Evolutionary conservation across 257 asterid species (phyloP).

Genomic region (Gardenia jasminoides): DNA sequence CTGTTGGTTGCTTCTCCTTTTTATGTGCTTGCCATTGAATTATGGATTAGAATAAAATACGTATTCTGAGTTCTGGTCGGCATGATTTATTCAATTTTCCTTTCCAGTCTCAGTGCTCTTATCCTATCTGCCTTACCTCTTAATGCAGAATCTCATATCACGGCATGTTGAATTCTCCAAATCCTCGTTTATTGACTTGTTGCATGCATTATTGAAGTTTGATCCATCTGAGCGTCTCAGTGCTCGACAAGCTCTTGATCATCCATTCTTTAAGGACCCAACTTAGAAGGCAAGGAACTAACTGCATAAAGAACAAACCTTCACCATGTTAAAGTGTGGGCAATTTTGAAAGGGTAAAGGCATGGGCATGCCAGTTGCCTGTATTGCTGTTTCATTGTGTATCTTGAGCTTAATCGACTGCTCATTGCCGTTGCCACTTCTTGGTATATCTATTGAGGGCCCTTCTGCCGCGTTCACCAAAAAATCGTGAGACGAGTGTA

Average conservation of each 20-base stretch:
- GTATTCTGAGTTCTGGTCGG: background rate
- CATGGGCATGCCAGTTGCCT: background rate
- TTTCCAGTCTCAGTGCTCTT: background rate
- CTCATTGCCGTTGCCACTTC: background rate
- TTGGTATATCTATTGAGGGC: background rate
- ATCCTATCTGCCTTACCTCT: background rate
- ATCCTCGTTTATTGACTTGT: conserved; percentile 47
- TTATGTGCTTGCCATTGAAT: background rate
- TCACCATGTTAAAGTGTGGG: background rate
- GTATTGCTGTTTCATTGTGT: background rate
- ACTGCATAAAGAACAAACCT: background rate
- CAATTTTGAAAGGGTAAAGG: background rate
- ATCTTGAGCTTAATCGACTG: background rate
- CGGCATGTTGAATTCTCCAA: conserved; percentile 39
- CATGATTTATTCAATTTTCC: background rate
- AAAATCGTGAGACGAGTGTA: background rate
- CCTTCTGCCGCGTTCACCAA: no score
- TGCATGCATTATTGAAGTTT: conserved; percentile 56
- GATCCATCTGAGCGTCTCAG: conserved; percentile 67
- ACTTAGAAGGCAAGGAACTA: conserved; percentile 14
- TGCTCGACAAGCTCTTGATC: conserved; percentile 62
- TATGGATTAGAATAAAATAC: background rate
- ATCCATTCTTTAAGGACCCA: conserved; percentile 59
- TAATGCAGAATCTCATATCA: conserved; percentile 53
- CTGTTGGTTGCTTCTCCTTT: background rate